Conservation (phyloP, 305 asterid species). For the Lippia alba region DNA sequence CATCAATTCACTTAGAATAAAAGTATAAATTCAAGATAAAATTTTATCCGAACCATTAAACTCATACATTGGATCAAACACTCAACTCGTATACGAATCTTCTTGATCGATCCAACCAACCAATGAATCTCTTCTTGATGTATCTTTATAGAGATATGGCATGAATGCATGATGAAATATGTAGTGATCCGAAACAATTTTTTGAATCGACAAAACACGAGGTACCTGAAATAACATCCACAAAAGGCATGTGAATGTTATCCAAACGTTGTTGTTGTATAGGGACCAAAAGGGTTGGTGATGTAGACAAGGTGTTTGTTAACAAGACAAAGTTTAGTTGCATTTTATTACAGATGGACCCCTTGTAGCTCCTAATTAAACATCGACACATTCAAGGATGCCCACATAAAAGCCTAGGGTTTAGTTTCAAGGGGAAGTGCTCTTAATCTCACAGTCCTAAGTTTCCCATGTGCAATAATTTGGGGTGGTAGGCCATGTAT, state of each 20-base stretch:
- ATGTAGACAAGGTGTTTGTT: constrained; percentile 26
- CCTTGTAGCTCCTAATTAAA: constrained; percentile 15
- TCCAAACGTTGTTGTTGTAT: constrained; percentile 57
- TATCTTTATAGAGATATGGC: too few species aligned
- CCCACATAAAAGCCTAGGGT: constrained; percentile 20
- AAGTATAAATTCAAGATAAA: too few species aligned
- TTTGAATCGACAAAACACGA: constrained; percentile 42
- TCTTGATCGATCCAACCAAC: neutral
- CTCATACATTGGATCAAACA: too few species aligned
- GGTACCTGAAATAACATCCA: constrained; percentile 50
- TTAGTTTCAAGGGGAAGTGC: constrained; percentile 18
- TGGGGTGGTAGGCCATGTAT: constrained; percentile 36
- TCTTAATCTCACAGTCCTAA: constrained; percentile 29
- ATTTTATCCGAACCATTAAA: too few species aligned
- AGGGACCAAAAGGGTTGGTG: constrained; percentile 46
- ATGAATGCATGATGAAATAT: neutral
- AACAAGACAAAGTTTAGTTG: constrained; percentile 21
- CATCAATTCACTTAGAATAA: too few species aligned
- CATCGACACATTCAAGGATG: constrained; percentile 13
- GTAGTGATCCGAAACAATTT: constrained; percentile 32
- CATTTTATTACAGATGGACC: constrained; percentile 42
- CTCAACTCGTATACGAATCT: too few species aligned
- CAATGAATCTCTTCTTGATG: neutral
- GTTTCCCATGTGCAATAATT: constrained; percentile 63
- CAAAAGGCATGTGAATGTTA: constrained; percentile 59